A percentile compares a stretch with the other conserved stretches of the same genome.
Evolutionary conservation across 1,284 basidiomycete species (phyloP).

Genomic region (Malassezia vespertilionis): DNA sequence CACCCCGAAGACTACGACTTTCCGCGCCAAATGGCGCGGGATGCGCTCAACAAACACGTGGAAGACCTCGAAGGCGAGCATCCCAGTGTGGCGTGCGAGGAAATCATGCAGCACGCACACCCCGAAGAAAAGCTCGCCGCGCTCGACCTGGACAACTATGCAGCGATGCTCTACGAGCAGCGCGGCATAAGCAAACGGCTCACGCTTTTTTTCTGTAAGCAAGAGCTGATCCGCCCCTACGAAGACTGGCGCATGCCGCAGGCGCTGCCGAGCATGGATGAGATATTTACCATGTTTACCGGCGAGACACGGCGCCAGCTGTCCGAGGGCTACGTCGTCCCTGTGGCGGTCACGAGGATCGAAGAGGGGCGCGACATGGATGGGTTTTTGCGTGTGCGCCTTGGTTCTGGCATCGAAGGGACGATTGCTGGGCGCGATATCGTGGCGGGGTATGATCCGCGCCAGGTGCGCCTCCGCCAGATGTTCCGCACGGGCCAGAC

Average conservation of each 20-base stretch:
- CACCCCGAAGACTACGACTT: conserved; percentile 97
- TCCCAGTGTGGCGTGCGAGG: conserved; percentile 38
- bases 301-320: conserved; percentile 78
- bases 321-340: conserved; percentile 68
- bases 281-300: conserved; percentile 86
- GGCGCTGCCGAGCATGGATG: conserved; percentile 60
- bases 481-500: conserved; percentile 56
- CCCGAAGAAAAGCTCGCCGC: conserved; percentile 73
- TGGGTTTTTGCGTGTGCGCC: conserved; percentile 55
- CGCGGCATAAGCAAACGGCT: conserved; percentile 52
- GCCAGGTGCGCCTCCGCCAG: conserved; percentile 26
- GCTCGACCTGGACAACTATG: conserved; percentile 91
- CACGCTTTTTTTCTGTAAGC: conserved; percentile 62
- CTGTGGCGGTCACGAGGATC: conserved; percentile 62
- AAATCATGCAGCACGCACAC: conserved; percentile 73
- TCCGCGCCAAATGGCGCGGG: conserved; percentile 95
- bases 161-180: conserved; percentile 60
- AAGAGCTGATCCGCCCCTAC: conserved; percentile 77
- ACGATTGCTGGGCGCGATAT: conserved; percentile 35
- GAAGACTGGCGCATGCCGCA: conserved; percentile 66
- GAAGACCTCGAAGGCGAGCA: conserved; percentile 45
- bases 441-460: conserved; percentile 26
- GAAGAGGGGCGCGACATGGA: conserved; percentile 42
- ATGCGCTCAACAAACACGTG: conserved; percentile 68
- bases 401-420: conserved; percentile 71